These are phyloP conservation scores for Coprinopsis sp. DNA, from an alignment of 768 basidiomycete species.

Conservation along the genomic window DNA sequence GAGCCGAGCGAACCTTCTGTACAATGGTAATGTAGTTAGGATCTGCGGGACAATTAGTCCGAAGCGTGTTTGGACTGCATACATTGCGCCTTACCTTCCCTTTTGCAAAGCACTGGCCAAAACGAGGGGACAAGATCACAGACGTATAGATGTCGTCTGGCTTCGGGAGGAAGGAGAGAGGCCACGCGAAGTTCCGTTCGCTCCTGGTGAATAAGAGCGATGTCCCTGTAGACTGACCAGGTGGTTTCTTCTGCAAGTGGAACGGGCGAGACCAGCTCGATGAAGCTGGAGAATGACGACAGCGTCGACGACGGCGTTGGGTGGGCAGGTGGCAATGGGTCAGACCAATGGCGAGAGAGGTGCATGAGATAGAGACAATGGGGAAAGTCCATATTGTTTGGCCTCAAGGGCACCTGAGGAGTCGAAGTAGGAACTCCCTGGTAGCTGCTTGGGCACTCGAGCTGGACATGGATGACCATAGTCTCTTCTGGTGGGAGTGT, in stretches of 20 bases:
- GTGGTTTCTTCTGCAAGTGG: constrained; percentile 37
- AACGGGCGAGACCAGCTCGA: constrained; percentile 46
- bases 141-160: constrained; percentile 35
- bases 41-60: constrained; percentile 30
- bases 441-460: constrained; percentile 15
- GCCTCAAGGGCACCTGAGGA: constrained; percentile 18
- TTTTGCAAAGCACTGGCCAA: constrained; percentile 45
- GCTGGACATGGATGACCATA: constrained; percentile 19
- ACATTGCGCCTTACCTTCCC: constrained; percentile 31
- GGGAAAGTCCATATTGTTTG: constrained; percentile 14
- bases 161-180: constrained; percentile 7
- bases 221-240: constrained; percentile 42
- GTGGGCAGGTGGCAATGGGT: background rate
- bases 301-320: constrained; percentile 9
- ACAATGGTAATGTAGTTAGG: constrained; percentile 45
- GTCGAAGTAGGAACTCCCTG: background rate
- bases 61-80: background rate
- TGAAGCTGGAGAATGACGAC: constrained; percentile 19
- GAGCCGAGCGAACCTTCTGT: constrained; percentile 27
- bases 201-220: constrained; percentile 43
- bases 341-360: constrained; percentile 7
- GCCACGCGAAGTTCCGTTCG: constrained; percentile 12
- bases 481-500: background rate
- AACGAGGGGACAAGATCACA: constrained; percentile 44
- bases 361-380: constrained; percentile 19